A percentile compares a stretch with the other conserved stretches of the same genome.
Evolutionary conservation across 2,329 filamentous ascomycete species (phyloP).

Genomic region (Teratosphaeria nubilosa): DNA sequence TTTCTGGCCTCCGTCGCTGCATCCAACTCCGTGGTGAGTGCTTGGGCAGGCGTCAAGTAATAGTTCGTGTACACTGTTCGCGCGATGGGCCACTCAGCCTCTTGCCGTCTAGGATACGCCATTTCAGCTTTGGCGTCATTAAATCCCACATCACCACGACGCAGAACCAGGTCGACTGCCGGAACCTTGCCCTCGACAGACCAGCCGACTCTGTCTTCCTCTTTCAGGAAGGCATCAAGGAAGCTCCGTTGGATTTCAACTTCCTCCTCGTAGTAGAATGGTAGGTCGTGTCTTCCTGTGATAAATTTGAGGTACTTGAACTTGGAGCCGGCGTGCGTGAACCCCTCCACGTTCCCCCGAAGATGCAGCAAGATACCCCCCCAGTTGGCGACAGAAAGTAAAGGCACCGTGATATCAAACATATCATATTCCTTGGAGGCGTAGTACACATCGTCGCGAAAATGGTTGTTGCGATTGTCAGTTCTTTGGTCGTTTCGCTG

Average conservation of each 20-base stretch:
- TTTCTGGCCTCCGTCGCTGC: slow-evolving; percentile 9
- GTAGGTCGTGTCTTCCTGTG: slow-evolving; percentile 59
- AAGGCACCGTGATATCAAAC: slow-evolving; percentile 55
- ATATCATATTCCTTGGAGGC: slow-evolving; percentile 55
- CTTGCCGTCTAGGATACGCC: slow-evolving; percentile 44
- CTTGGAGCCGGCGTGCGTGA: slow-evolving; percentile 51
- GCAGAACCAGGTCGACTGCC: slow-evolving; percentile 50
- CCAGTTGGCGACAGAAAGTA: slow-evolving; percentile 59
- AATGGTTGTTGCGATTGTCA: slow-evolving; percentile 43
- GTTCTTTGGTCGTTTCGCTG: slow-evolving; percentile 35
- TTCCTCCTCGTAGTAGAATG: slow-evolving; percentile 61
- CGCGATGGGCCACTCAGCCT: slow-evolving; percentile 57
- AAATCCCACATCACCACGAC: slow-evolving; percentile 58
- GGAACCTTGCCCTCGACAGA: slow-evolving; percentile 47
- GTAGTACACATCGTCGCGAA: slow-evolving; percentile 55
- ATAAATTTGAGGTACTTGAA: slow-evolving; percentile 62
- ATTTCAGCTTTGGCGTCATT: slow-evolving; percentile 54
- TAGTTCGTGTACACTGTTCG: slow-evolving; percentile 54
- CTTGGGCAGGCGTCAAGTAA: slow-evolving; percentile 43
- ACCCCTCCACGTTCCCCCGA: slow-evolving; percentile 56
- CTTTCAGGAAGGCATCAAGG: slow-evolving; percentile 61
- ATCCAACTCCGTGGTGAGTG: slow-evolving; percentile 22
- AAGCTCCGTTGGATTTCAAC: slow-evolving; percentile 59
- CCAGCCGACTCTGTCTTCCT: slow-evolving; percentile 54
- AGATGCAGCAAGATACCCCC: slow-evolving; percentile 3